phyloP scores from a whole-genome alignment of 2,329 filamentous ascomycete species.

The Aspergillus costaricaensis region DNA sequence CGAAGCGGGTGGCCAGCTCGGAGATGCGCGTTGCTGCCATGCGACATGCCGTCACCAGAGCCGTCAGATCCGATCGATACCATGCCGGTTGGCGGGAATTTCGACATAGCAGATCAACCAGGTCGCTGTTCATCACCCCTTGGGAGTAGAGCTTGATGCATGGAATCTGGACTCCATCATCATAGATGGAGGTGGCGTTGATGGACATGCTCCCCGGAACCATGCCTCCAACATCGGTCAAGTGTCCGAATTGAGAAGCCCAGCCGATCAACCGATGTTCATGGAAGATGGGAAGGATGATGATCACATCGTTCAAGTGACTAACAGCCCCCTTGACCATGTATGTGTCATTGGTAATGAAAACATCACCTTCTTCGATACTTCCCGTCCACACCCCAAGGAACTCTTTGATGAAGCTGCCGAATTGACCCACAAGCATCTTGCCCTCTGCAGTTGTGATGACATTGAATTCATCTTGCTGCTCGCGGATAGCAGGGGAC shows the following conservation, averaged over 20 bases:
- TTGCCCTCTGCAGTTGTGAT: constrained; percentile 52
- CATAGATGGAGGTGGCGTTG: constrained; percentile 50
- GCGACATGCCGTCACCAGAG: constrained; percentile 50
- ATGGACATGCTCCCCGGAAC: constrained; percentile 56
- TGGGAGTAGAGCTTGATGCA: constrained; percentile 50
- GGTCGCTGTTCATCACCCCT: constrained; percentile 47
- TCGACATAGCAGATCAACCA: constrained; percentile 50
- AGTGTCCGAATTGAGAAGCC: constrained; percentile 54
- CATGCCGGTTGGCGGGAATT: constrained; percentile 53
- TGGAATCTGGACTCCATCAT: constrained; percentile 55
- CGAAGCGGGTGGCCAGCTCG: constrained; percentile 50
- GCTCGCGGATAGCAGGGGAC: constrained; percentile 54
- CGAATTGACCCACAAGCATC: constrained; percentile 56
- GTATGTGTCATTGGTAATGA: constrained; percentile 56
- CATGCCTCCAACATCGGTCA: constrained; percentile 51
- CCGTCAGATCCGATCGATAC: constrained; percentile 52
- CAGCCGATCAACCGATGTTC: constrained; percentile 50
- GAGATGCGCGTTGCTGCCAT: constrained; percentile 49
- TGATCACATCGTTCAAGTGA: constrained; percentile 54
- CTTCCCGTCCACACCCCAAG: constrained; percentile 50
- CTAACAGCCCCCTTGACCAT: constrained; percentile 53
- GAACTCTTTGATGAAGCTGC: constrained; percentile 53
- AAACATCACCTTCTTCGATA: constrained; percentile 53
- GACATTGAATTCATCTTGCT: constrained; percentile 58
- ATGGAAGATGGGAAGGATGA: constrained; percentile 52